Evolutionary conservation across 2,329 filamentous ascomycete genomes (phyloP).

Genomic region (Xylariaceae sp.): DNA sequence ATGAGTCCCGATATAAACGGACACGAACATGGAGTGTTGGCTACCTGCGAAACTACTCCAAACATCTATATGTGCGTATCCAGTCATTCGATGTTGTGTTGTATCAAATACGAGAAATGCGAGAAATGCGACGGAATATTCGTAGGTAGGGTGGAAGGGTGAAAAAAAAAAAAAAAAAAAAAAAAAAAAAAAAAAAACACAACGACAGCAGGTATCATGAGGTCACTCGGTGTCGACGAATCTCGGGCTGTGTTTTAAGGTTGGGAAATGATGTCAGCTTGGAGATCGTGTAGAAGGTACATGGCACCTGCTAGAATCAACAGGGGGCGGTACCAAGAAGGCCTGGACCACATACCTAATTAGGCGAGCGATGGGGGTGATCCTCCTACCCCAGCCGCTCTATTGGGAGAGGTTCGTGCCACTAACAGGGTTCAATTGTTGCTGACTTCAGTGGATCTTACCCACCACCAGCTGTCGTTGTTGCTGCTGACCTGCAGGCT

Average conservation of each 20-base stretch:
- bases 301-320: not conserved
- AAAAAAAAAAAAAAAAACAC: too few relatives aligned
- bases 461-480: too few relatives aligned
- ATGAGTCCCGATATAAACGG: too few relatives aligned
- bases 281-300: not conserved
- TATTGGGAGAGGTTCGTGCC: too few relatives aligned
- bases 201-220: slow-evolving; percentile 26
- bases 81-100: not conserved
- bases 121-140: not conserved
- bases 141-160: not conserved
- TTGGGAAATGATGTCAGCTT: slow-evolving; percentile 23
- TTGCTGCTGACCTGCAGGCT: too few relatives aligned
- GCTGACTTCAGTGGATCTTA: too few relatives aligned
- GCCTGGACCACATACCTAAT: too few relatives aligned
- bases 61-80: not conserved
- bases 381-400: too few relatives aligned
- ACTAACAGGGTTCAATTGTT: too few relatives aligned
- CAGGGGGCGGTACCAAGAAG: not conserved
- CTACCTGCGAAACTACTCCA: not conserved
- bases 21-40: not conserved
- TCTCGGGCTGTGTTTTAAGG: not conserved
- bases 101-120: not conserved
- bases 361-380: too few relatives aligned
- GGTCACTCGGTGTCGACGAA: slow-evolving; percentile 23
- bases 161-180: too few relatives aligned